Evolutionary conservation across 2,329 filamentous ascomycete species (phyloP), one percentile per base, ranked within the genome.

Genomic region (Trichoderma sp.): DNA sequence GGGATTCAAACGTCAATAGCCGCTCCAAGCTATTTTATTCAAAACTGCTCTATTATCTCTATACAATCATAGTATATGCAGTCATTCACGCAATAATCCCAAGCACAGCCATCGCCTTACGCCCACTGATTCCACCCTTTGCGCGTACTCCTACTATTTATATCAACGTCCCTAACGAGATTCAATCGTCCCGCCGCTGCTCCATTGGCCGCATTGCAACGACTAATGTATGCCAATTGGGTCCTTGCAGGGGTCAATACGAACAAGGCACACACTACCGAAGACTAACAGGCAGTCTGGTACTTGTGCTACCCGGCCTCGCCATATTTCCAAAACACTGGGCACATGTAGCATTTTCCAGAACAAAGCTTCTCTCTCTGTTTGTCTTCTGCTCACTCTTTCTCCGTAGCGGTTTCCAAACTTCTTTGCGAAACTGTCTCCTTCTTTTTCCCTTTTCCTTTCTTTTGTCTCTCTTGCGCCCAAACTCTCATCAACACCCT

Each of bases 251-350:
- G 63, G 63, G 63, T 58, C 28, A 66, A 66, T 66, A 66, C 63
- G 63, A 66, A 66, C 54, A 66, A 64, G 60, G 60, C 63, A 66
- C 63, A 66, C 54, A 66, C 24, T 34, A 37, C 52, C 51, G 52
- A 49, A 37, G 32, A 21, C 28, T 21, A 58, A 30, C 34, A 46
- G 10, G 30, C 30, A 30, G 28, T 8, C 26, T 26, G 26, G 26
- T 26, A 32, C 30, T 34, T 13, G 51, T 55, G 37, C 51, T 43
- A 55, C 60, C 60, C 39, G 21, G 21, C 32, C 51, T 64, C 26
- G 24, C 60, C 54, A 55, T 39, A 65, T 65, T 52, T 43, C 18
- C 59, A 26, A 63, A 68, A 32, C 51, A 26, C 37, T 34, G 65
- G n/a, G 34, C 16, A 4, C 32, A 34, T 34, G 32, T 34, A 34